Conservation (phyloP, 768 basidiomycete species). For the Amanita rimosa region DNA sequence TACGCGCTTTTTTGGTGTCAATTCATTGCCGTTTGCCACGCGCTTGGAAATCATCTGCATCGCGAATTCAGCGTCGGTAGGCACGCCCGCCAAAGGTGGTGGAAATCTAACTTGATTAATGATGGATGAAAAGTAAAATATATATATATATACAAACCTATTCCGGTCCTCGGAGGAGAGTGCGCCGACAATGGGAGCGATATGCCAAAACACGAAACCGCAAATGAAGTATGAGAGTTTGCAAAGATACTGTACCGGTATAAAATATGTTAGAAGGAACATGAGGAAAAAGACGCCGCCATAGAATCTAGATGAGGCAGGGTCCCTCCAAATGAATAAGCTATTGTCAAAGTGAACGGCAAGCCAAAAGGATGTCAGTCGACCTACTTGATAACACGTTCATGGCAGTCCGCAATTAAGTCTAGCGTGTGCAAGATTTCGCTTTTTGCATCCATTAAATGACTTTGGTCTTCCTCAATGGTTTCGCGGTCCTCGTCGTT, state of each 20-base stretch:
- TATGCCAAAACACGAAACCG: conserved; percentile 56
- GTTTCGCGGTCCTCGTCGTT: not conserved
- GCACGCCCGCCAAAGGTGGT: conserved; percentile 36
- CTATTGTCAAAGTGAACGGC: conserved; percentile 19
- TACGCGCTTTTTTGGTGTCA: conserved; percentile 19
- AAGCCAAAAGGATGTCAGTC: conserved; percentile 1
- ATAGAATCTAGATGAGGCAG: conserved; percentile 38
- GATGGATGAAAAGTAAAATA: not conserved
- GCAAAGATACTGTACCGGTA: conserved; percentile 39
- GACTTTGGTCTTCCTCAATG: conserved; percentile 17
- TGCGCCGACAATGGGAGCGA: conserved; percentile 41
- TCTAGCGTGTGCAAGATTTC: conserved; percentile 27
- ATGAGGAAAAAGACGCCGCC: conserved; percentile 21
- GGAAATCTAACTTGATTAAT: conserved; percentile 26
- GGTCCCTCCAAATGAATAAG: conserved; percentile 58
- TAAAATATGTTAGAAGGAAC: conserved; percentile 26
- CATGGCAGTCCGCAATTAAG: conserved; percentile 48
- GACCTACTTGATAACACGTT: conserved; percentile 51
- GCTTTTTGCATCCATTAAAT: conserved; percentile 31
- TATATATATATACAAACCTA: conserved; percentile 25
- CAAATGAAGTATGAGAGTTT: conserved; percentile 33
- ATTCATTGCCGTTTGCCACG: conserved; percentile 39
- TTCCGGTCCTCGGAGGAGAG: conserved; percentile 33
- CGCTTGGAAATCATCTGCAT: conserved; percentile 59
- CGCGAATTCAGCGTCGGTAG: conserved; percentile 61